Evolutionary conservation across 164 flowering plant genomes (phyloP).

Genomic region (Umbilicus rupestris): DNA sequence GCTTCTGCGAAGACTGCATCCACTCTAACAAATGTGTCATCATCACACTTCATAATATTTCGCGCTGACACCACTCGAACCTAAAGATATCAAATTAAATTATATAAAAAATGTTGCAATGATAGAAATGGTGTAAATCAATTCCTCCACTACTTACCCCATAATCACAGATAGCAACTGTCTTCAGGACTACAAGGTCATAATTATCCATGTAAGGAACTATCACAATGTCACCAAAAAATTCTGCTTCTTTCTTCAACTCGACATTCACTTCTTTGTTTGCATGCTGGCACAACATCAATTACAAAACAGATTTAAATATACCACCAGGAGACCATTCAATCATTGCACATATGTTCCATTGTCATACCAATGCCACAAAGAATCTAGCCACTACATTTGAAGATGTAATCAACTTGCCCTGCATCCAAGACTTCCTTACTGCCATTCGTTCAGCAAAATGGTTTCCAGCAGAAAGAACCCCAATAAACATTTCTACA

Average conservation of each 20-base stretch:
- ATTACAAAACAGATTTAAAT: slow-evolving; percentile 6
- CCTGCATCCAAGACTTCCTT: slow-evolving; percentile 94
- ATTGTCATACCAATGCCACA: slow-evolving; percentile 70
- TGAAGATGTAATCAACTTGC: slow-evolving; percentile 45
- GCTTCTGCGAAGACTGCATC: slow-evolving; percentile 44
- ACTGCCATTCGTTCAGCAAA: slow-evolving; percentile 97
- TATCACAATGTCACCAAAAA: slow-evolving; percentile 80
- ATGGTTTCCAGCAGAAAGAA: slow-evolving; percentile 96
- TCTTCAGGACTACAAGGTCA: no score
- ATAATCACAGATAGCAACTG: slow-evolving; percentile 89
- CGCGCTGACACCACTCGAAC: slow-evolving; percentile 42
- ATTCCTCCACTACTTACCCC: slow-evolving; percentile 55
- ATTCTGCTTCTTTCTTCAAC: slow-evolving; percentile 87
- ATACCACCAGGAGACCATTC: neutral
- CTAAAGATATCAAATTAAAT: slow-evolving; percentile 24
- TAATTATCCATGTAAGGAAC: slow-evolving; percentile 86
- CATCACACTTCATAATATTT: slow-evolving; percentile 64
- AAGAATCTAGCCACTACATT: slow-evolving; percentile 80
- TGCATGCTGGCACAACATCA: slow-evolving; percentile 43
- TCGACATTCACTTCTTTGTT: slow-evolving; percentile 74
- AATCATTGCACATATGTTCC: neutral
- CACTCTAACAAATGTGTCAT: slow-evolving; percentile 53
- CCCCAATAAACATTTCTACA: slow-evolving; percentile 81
- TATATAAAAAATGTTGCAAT: neutral
- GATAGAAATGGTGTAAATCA: neutral